Evolutionary conservation across 495 filamentous ascomycete genomes (phyloP), one percentile per base, ranked within the genome.

Genomic region (Talaromyces stipitatus): DNA sequence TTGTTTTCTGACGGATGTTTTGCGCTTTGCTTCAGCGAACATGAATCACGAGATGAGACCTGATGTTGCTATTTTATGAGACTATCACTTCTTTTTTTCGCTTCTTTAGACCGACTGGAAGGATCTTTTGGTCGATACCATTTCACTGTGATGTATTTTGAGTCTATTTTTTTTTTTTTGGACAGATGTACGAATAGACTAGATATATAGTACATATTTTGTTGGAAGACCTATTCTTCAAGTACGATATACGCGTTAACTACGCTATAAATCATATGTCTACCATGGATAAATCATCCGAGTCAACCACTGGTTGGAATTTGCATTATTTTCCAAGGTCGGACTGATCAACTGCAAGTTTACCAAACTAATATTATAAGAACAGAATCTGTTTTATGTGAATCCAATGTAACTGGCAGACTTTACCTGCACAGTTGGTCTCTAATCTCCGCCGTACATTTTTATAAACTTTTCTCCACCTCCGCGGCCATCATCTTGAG

Each of bases 31-130:
- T 38, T 11, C 14, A 38, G 29, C 24, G 23, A 41, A 41, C 36
- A 55, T 46, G 54, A 55, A 46, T 55, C n/a, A 55, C 62, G 65
- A 64, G 56, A 63, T 59, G 29, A 60, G 47, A 60, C 62, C 51
- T 61, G 16, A 48, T 48, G 20, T 26, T 26, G 45, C 24, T 47
- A n/a, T 10, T 61, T 64, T 64, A 65, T 54, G 61, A 75, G 60
- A 63, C 63, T 55, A 70, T 68, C 66, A 63, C 67, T 71, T 59
- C 61, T 66, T 64, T 58, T 66, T 62, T 60, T 61, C 60, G 30
- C 36, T 61, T 63, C 32, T 54, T 56, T 58, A 23, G 23, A 30
- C 48, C 12, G n/a, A 30, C 48, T 20, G 3, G 27, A 16, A 26
- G 7, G 22, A 18, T 12, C 12, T n/a, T 14, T 27, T 28, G 27